Evolutionary conservation across 805 yeast species (phyloP), one percentile per base, ranked within the genome.

Genomic region (Hanseniaspora meyeri): DNA sequence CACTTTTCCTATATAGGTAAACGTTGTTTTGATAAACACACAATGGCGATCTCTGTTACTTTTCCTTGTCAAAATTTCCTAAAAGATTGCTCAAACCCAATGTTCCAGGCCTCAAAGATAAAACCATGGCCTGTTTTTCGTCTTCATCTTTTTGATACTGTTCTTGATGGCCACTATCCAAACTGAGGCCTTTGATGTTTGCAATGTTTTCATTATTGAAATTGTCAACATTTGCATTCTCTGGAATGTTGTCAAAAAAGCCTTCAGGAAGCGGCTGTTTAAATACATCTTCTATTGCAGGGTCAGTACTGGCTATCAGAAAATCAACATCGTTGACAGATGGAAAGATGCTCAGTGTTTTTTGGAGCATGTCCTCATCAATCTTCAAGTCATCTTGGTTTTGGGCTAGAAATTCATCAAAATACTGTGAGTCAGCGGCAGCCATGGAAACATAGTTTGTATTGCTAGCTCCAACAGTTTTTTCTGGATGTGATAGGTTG

Each of bases 71-170:
- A 6, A 51, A 7, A 24, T 24, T 52, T 1, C 43, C 57, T 16
- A 53, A 17, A 20, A 53, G 17, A 32, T 53, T 31, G 32, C 49
- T 45, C 19, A 53, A 39, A 24, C 57, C 51, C 12, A 53, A 27
- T 4, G 37, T 32, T 6, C 40, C 51, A 11, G 51, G 57, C 39
- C 57, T 53, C 20, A 53, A 39, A n/a, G 57, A 46, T 14, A 53
- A 53, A 29, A 53, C 47, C 43, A 46, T n/a, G 6, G 57, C 57
- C 24, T 45, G 39, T 29, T 53, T 46, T 2, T 46, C 40, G 4
- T 39, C 49, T 2, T n/a, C 38, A 14, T 45, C 27, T 29, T 45
- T 17, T 19, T 31, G 36, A 45, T 12, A 10, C 6, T 24, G 8
- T 12, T 12, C 14, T 24, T 11, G 17, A 14, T 42, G 45, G 6